phyloP scores from a whole-genome alignment of 441 rosid species.

The Populus hybrid region DNA sequence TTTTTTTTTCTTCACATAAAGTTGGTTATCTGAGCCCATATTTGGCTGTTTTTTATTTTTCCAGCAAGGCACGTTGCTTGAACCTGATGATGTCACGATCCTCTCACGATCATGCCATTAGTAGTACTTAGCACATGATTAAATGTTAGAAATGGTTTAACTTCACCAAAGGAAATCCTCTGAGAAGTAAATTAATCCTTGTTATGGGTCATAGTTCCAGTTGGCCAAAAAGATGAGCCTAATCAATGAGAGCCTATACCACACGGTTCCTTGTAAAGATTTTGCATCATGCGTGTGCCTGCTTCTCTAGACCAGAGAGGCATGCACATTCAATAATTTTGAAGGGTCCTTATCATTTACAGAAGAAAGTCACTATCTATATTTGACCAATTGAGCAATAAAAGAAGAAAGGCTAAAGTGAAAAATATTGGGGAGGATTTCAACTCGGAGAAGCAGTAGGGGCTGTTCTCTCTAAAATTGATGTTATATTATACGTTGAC shows the following conservation, averaged over 20 bases:
- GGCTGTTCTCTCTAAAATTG: constrained; percentile 1
- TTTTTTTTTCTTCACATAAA: not conserved
- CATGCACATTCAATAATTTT: not conserved
- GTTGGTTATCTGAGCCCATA: not conserved
- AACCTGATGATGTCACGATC: not conserved
- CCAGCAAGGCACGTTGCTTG: not conserved
- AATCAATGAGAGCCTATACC: not conserved
- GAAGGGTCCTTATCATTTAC: not conserved
- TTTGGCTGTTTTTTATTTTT: not conserved
- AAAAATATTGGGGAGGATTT: not conserved
- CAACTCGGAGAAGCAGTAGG: not conserved
- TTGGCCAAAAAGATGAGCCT: not conserved
- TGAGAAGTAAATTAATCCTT: not conserved
- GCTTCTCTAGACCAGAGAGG: not conserved
- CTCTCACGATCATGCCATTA: not conserved
- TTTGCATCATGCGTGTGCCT: not conserved
- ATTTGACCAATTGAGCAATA: not conserved
- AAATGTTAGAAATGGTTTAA: not conserved
- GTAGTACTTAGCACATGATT: not conserved
- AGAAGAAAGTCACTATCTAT: not conserved
- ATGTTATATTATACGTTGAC: not conserved
- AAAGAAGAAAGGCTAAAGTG: not conserved
- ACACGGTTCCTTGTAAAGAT: not conserved
- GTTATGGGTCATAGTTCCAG: not conserved
- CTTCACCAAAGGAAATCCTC: not conserved